Conservation (phyloP, 2,329 filamentous ascomycete genomes). For the Sordariomycetes sp. region DNA sequence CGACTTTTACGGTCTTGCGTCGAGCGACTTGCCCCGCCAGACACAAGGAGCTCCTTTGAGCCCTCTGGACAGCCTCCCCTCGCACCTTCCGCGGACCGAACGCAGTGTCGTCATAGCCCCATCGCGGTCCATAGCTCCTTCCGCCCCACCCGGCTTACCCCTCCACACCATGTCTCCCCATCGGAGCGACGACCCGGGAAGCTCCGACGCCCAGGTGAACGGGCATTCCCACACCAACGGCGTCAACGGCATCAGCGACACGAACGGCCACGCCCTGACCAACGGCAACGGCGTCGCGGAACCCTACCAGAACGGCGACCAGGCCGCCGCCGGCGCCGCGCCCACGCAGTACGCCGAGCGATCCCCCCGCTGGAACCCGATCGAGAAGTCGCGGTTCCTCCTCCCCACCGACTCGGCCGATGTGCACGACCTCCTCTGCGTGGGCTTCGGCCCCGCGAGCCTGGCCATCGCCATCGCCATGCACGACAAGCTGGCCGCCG, state of each 20-base stretch:
- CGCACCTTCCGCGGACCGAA: not conserved
- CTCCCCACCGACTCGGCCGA: conserved; percentile 46
- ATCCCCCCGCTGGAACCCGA: conserved; percentile 2
- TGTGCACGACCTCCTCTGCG: conserved; percentile 75
- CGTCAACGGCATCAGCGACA: conserved; percentile 9
- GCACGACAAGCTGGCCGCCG: conserved; percentile 60
- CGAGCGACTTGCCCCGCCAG: no score
- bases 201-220: conserved; percentile 3
- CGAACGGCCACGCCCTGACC: not conserved
- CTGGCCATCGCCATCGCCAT: conserved; percentile 82
- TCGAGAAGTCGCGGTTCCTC: conserved; percentile 28
- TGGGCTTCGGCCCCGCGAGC: conserved; percentile 88
- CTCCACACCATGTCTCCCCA: not conserved
- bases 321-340: not conserved
- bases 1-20: no score
- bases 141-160: not conserved
- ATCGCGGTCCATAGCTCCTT: not conserved
- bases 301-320: not conserved
- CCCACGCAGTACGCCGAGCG: not conserved
- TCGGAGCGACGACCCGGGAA: conserved; percentile 9
- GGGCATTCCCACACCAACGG: conserved; percentile 7
- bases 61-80: not conserved
- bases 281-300: not conserved
- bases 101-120: not conserved
- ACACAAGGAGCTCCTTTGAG: no score